Base-by-base conservation (phyloP, 768 basidiomycete species). In the Leccinum pellstonianum region DNA sequence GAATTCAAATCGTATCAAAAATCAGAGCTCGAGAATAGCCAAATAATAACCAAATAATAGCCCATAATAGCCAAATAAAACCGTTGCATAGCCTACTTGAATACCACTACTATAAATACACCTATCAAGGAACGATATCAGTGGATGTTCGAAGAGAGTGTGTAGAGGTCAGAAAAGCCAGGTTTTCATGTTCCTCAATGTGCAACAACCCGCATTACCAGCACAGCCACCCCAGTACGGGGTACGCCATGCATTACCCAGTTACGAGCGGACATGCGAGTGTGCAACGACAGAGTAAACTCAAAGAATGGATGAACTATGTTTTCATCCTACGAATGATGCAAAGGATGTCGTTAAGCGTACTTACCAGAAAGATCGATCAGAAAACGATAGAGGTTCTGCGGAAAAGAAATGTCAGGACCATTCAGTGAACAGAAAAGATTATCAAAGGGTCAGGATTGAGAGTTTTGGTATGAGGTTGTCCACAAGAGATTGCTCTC, bases 281-380 rank as follows among this genome's bases (percentile, higher is more conserved):
- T 70, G 73, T 67, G 70, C 66, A 54, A 68, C 62, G 62, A 70
- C 63, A 71, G 70, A 75, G 77, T 61, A 76, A 73, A 73, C 77
- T 88, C 87, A 87, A 89, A 80, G 87, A 89, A 89, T 88, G 87
- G 87, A 89, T 88, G 82, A 89, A 88, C 87, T 89, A 83, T 73
- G 76, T 55, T 88, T 86, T 88, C 86, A 78, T 88, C 86, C 73
- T 76, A 57, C 43, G 50, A 54, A 29, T 17, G 57, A 23, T 35
- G n/a, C 0, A 3, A 58, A 35, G 49, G 5, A 11, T 27, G 15
- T 15, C 7, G 5, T n/a, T 15, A 21, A 48, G 27, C 43, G 11
- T 54, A 31, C 53, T 52, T 56, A 60, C 54, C 9, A 38, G 15
- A 21, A 54, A 41, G 55, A 27, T 33, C 2, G 5, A 3, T 49